Evolutionary conservation across 768 basidiomycete genomes (phyloP), one percentile per base, ranked within the genome.

Genomic region (Tremella mesenterica): DNA sequence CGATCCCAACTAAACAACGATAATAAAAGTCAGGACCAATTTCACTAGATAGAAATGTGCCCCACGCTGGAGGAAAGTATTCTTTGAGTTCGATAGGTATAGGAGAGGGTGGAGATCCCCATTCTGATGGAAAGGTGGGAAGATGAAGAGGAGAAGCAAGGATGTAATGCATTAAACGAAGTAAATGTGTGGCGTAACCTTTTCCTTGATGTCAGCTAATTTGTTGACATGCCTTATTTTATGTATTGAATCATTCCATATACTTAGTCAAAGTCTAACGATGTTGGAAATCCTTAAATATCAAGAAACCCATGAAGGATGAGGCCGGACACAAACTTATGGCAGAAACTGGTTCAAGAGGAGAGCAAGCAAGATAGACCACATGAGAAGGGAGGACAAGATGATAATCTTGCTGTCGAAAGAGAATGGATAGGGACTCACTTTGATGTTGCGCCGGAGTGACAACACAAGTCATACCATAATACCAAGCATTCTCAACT

Each of bases 151-250:
- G 48, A 16, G 44, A n/a, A 20, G 46, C 49, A n/a, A 68, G 52
- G 5, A 48, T 28, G 31, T 62, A 58, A 28, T 68, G 66, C 7
- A 68, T 51, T 18, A 63, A 48, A 6, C 45, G 43, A 4, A 65
- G 50, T 13, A 68, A 21, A 39, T 60, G 64, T 20, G 63, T 63
- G 1, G 64, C 66, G 33, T 60, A 65, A 2, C 66, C 66, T 12
- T 61, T 56, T 4, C 56, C 66, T 68, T n/a, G n/a, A n/a, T n/a
- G n/a, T n/a, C 21, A 1, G 29, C 10, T 14, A 26, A 28, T n/a
- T n/a, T n/a, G n/a, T n/a, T n/a, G n/a, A n/a, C n/a, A n/a, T n/a
- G n/a, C n/a, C n/a, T n/a, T n/a, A n/a, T n/a, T n/a, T 5, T 3
- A 10, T 30, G 41, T 13, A n/a, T 16, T 4, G 33, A 29, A 16